Percentiles rank a stretch among this genome's conserved stretches.
Evolutionary conservation across 305 asterid genomes (phyloP).

Genomic region (Fraxinus velutina): DNA sequence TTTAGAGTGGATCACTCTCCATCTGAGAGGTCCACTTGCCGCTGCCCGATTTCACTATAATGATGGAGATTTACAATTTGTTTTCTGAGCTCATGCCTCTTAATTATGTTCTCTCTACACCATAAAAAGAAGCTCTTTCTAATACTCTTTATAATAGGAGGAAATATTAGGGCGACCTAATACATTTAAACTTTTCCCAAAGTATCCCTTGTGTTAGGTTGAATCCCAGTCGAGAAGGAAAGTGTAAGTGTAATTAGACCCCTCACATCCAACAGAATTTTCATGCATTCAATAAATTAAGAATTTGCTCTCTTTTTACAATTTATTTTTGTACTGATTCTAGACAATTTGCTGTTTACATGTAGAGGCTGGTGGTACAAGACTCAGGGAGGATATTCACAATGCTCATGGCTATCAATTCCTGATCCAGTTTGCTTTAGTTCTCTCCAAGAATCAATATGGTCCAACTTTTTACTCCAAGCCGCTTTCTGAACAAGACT

Average conservation of each 20-base stretch:
- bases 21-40: neutral
- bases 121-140: neutral
- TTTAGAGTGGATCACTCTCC: neutral
- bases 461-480: conserved; percentile 42
- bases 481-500: conserved; percentile 43
- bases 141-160: neutral
- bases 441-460: conserved; percentile 58
- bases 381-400: conserved; percentile 95
- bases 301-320: neutral
- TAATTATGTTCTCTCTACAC: neutral
- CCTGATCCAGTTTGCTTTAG: conserved; percentile 94
- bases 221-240: neutral
- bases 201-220: neutral
- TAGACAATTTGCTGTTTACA: conserved; percentile 30
- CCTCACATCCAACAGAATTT: neutral
- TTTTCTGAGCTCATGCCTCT: neutral
- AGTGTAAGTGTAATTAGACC: neutral
- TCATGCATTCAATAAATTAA: conserved; percentile 1
- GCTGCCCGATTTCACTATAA: neutral
- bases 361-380: conserved; percentile 89
- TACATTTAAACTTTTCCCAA: neutral
- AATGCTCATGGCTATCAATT: conserved; percentile 98
- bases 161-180: neutral
- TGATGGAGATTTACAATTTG: neutral
- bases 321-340: conserved; percentile 34